Evolutionary conservation across 495 filamentous ascomycete species (phyloP).

Genomic region (Aspergillus diversus): DNA sequence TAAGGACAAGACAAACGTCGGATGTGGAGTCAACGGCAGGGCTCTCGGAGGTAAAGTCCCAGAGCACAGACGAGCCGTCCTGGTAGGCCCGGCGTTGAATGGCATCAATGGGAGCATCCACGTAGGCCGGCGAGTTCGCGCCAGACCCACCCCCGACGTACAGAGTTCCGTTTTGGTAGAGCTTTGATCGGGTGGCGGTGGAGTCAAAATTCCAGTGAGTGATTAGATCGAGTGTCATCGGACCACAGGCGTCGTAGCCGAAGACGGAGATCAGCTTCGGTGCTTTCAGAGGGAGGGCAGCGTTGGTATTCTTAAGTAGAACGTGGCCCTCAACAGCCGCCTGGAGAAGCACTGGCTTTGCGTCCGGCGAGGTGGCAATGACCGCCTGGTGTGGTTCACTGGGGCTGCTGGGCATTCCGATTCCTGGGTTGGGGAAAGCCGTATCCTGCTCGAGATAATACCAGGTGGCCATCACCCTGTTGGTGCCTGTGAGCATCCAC

Average conservation of each 20-base stretch:
- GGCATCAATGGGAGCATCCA: conserved; percentile 60
- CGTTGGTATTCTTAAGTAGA: conserved; percentile 71
- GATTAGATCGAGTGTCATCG: conserved; percentile 48
- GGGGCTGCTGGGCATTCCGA: conserved; percentile 62
- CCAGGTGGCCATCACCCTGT: conserved; percentile 81
- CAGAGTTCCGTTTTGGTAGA: conserved; percentile 57
- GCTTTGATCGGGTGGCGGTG: background rate
- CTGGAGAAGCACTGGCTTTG: conserved; percentile 52
- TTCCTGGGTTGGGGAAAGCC: conserved; percentile 54
- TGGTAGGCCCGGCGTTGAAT: conserved; percentile 52
- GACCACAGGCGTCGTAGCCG: conserved; percentile 65
- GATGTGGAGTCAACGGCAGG: conserved; percentile 46
- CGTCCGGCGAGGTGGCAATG: conserved; percentile 56
- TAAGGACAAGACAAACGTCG: conserved; percentile 64
- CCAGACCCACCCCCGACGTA: conserved; percentile 69
- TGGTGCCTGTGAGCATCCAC: conserved; percentile 40
- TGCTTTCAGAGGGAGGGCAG: conserved; percentile 63
- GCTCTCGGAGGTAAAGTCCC: conserved; percentile 43
- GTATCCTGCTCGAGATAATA: conserved; percentile 81
- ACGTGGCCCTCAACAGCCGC: conserved; percentile 67
- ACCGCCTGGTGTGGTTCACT: conserved; percentile 68
- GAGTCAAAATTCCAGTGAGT: conserved; percentile 7
- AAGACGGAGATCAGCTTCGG: conserved; percentile 64
- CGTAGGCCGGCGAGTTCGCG: conserved; percentile 59
- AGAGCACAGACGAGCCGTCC: conserved; percentile 47